Evolutionary conservation across 352 stramenopile species (phyloP).

Genomic region (Achlya hypogyna): DNA sequence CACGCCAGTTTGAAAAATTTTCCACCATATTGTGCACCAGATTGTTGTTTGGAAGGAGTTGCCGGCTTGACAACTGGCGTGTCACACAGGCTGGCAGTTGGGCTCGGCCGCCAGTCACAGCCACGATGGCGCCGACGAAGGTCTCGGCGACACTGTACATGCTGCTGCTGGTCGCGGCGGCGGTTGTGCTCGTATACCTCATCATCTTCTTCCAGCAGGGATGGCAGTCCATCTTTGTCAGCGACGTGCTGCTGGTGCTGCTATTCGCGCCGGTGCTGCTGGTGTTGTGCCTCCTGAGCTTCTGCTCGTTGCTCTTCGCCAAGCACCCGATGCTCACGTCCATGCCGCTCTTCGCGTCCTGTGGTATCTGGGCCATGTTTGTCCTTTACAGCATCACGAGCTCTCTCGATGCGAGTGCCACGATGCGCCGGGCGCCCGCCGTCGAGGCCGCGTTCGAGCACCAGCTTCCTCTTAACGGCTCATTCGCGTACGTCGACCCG

Average conservation of each 20-base stretch:
- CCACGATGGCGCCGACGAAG: not conserved
- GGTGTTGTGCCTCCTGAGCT: not conserved
- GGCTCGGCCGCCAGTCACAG: not conserved
- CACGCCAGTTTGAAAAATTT: no score
- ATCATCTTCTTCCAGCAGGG: constrained; percentile 2
- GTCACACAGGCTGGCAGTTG: not conserved
- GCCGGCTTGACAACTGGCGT: no score
- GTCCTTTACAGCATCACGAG: not conserved
- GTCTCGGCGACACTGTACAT: not conserved
- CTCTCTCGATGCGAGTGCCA: not conserved
- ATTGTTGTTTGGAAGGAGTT: no score
- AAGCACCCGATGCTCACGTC: not conserved
- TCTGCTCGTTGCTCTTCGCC: not conserved
- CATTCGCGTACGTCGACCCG: not conserved
- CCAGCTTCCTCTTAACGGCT: not conserved
- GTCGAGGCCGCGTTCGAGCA: not conserved
- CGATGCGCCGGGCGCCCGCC: not conserved
- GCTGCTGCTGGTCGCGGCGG: not conserved
- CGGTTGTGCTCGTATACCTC: not conserved
- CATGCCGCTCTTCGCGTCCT: not conserved
- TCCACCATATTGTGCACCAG: no score
- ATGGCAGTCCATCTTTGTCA: not conserved
- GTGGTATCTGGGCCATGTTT: not conserved
- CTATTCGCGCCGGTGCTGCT: not conserved
- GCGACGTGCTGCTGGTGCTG: not conserved